Evolutionary conservation across 257 asterid species (phyloP).

Genomic region (Nicotiana tabacum): DNA sequence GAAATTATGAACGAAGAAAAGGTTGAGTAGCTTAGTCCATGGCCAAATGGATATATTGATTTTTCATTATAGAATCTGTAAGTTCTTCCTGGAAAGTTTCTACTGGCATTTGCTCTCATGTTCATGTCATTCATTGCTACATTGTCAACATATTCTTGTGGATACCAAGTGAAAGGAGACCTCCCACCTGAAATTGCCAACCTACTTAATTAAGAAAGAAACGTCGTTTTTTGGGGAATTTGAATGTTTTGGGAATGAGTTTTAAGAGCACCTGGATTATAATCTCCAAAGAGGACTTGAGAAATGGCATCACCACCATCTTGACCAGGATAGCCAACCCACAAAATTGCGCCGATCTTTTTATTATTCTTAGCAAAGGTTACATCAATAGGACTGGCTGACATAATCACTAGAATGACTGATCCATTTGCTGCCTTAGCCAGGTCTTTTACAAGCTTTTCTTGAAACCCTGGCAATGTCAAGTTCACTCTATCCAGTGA

Average conservation of each 20-base stretch:
- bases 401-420: conserved; percentile 23
- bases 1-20: conserved; percentile 16
- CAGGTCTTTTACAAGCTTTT: conserved; percentile 21
- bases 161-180: conserved; percentile 34
- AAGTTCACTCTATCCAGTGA: conserved; percentile 21
- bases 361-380: conserved; percentile 12
- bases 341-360: conserved; percentile 18
- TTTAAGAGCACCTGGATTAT: conserved; percentile 24
- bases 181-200: too few species aligned
- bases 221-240: background rate
- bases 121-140: conserved; percentile 33
- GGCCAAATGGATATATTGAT: conserved; percentile 21
- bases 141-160: conserved; percentile 27
- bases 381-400: conserved; percentile 23
- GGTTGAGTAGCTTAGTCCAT: conserved; percentile 26
- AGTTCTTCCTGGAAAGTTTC: conserved; percentile 24
- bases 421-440: conserved; percentile 17
- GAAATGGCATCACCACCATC: conserved; percentile 28
- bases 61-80: conserved; percentile 23
- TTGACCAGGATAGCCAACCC: conserved; percentile 35
- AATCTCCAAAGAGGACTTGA: conserved; percentile 24
- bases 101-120: conserved; percentile 28
- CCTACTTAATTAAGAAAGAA: background rate
- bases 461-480: conserved; percentile 27
- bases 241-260: background rate